A percentile compares a stretch with the other conserved stretches of the same genome.
phyloP scores from a whole-genome alignment of 2,329 filamentous ascomycete species.

The Zalaria obscura region DNA sequence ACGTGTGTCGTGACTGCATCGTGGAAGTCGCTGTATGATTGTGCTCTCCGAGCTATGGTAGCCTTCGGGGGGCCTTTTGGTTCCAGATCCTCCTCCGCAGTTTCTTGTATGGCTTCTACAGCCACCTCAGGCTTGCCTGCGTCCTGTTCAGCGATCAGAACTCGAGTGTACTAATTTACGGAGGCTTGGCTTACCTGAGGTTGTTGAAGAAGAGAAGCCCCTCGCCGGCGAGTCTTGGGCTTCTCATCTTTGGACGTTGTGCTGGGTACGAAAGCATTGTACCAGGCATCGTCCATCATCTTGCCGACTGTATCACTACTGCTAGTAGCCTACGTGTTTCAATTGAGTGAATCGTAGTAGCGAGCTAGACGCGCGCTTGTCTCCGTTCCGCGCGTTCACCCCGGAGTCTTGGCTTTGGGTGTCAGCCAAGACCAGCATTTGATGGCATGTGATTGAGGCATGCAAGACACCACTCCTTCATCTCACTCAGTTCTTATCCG shows the following conservation, averaged over 20 bases:
- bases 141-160: conserved; percentile 37
- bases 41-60: conserved; percentile 49
- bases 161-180: conserved; percentile 4
- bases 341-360: no score
- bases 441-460: no score
- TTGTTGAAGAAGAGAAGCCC: conserved; percentile 47
- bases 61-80: conserved; percentile 50
- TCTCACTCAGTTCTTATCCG: no score
- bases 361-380: no score
- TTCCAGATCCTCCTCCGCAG: conserved; percentile 43
- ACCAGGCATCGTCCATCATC: conserved; percentile 60
- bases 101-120: conserved; percentile 41
- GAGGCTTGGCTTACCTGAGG: conserved; percentile 28
- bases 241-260: conserved; percentile 36
- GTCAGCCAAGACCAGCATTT: no score
- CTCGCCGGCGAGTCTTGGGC: conserved; percentile 47
- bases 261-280: conserved; percentile 55
- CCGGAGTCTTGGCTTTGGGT: no score
- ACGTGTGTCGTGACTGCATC: conserved; percentile 45
- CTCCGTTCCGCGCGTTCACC: no score
- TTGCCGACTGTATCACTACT: neutral
- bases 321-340: no score
- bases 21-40: conserved; percentile 70
- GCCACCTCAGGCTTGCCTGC: conserved; percentile 39
- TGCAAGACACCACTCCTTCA: no score